A percentile compares a stretch with the other conserved stretches of the same genome.
These are phyloP conservation scores for Saururus chinensis DNA, from an alignment of 164 flowering plant genomes.

Conservation along the genomic window DNA sequence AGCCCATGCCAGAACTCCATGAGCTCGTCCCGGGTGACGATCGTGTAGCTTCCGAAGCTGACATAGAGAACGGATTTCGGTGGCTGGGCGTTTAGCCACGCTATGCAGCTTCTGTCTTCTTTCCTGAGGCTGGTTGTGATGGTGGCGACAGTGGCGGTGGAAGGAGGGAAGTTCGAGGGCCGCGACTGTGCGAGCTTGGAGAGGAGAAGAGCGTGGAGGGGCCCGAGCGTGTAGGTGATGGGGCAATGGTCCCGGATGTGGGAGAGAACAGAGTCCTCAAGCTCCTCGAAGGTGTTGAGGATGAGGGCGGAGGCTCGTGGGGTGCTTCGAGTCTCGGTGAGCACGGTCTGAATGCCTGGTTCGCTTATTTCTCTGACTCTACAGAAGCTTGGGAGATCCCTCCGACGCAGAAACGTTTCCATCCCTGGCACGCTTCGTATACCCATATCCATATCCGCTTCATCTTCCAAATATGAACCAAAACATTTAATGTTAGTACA, in stretches of 20 bases:
- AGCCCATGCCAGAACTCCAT: slow-evolving; percentile 47
- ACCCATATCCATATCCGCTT: slow-evolving; percentile 14
- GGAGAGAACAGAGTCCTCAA: slow-evolving; percentile 20
- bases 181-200: not conserved
- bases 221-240: slow-evolving; percentile 19
- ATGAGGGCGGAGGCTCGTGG: slow-evolving; percentile 16
- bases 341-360: slow-evolving; percentile 3
- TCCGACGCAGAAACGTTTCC: slow-evolving; percentile 18
- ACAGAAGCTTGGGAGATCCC: slow-evolving; percentile 24
- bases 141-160: slow-evolving; percentile 6
- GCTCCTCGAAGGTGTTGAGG: slow-evolving; percentile 24
- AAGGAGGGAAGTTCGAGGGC: not conserved
- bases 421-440: slow-evolving; percentile 17
- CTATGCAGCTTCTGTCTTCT: slow-evolving; percentile 34
- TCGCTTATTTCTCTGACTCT: slow-evolving; percentile 10
- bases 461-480: slow-evolving; percentile 2
- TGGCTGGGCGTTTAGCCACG: slow-evolving; percentile 40
- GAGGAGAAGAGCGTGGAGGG: slow-evolving; percentile 17
- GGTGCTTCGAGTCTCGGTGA: slow-evolving; percentile 3
- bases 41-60: slow-evolving; percentile 40
- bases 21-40: slow-evolving; percentile 11
- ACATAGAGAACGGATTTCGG: slow-evolving; percentile 43
- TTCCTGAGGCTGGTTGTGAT: slow-evolving; percentile 21
- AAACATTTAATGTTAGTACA: not conserved
- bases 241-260: slow-evolving; percentile 9